Evolutionary conservation across 78 protist species (phyloP).

Genomic region (Cavenderia fasciculata): DNA sequence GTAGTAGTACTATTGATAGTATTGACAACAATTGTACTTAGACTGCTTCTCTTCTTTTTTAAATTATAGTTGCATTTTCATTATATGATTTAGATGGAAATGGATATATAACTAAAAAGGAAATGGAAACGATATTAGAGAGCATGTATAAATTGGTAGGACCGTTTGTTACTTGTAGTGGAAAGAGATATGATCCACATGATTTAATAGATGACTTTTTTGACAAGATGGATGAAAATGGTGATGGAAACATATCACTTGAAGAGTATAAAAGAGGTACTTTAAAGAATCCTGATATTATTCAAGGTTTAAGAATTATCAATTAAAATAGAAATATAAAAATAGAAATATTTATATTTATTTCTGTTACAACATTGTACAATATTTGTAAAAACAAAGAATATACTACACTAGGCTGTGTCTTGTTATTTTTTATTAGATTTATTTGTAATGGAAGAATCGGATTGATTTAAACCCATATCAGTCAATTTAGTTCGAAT

Average conservation of each 20-base stretch:
- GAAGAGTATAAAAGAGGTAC: slow-evolving; percentile 85
- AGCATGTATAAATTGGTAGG: slow-evolving; percentile 84
- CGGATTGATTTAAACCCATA: too few relatives aligned
- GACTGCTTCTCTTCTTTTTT: not conserved
- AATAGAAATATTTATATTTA: too few relatives aligned
- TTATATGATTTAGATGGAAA: slow-evolving; percentile 84
- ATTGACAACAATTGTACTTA: not conserved
- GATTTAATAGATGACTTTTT: slow-evolving; percentile 81
- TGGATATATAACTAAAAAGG: slow-evolving; percentile 73
- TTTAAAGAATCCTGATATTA: slow-evolving; percentile 82
- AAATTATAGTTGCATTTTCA: slow-evolving; percentile 67
- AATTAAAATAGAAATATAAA: not conserved
- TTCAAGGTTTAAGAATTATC: slow-evolving; percentile 80
- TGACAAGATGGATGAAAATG: slow-evolving; percentile 80
- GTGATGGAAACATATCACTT: slow-evolving; percentile 76
- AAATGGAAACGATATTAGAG: slow-evolving; percentile 78
- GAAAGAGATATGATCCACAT: slow-evolving; percentile 79
- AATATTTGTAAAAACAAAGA: too few relatives aligned
- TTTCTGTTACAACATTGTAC: too few relatives aligned
- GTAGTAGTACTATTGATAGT: not conserved
- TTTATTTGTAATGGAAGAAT: too few relatives aligned
- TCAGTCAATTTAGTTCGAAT: too few relatives aligned
- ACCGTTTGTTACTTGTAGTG: slow-evolving; percentile 79
- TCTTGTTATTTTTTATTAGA: too few relatives aligned
- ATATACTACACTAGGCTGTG: too few relatives aligned